Evolutionary conservation across 2,329 filamentous ascomycete species (phyloP).

Genomic region (Talaromyces islandicus): DNA sequence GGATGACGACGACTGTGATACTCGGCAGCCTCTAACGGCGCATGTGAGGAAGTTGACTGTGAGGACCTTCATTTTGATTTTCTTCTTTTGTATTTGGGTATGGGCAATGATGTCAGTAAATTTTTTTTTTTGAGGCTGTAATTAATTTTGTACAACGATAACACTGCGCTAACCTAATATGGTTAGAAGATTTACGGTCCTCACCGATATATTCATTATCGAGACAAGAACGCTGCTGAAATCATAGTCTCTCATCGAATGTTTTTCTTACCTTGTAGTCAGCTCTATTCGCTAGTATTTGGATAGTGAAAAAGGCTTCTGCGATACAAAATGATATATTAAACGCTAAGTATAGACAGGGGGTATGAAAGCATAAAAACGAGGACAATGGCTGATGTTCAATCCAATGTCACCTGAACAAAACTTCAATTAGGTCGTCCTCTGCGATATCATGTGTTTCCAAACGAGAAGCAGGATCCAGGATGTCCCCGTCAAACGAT

Average conservation of each 20-base stretch:
- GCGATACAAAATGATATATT: neutral
- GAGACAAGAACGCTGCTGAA: neutral
- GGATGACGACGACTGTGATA: slow-evolving; percentile 71
- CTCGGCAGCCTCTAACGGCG: slow-evolving; percentile 91
- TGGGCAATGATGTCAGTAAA: neutral
- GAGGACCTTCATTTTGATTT: slow-evolving; percentile 75
- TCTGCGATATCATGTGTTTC: slow-evolving; percentile 67
- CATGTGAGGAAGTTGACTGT: slow-evolving; percentile 96
- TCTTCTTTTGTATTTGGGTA: neutral
- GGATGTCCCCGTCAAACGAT: slow-evolving; percentile 67
- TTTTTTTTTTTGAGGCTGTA: neutral
- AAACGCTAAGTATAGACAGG: neutral
- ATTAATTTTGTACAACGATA: neutral
- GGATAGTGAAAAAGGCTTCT: neutral
- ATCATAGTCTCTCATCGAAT: neutral
- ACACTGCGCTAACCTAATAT: neutral
- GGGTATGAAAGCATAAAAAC: neutral
- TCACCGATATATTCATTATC: neutral
- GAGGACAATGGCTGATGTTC: neutral
- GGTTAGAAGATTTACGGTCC: neutral
- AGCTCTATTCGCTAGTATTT: neutral
- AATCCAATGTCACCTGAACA: slow-evolving; percentile 46
- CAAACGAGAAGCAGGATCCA: slow-evolving; percentile 57
- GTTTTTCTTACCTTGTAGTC: neutral
- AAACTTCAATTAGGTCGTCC: slow-evolving; percentile 69